phyloP scores from a whole-genome alignment of 441 rosid genomes.

The Croton laevigatus region DNA sequence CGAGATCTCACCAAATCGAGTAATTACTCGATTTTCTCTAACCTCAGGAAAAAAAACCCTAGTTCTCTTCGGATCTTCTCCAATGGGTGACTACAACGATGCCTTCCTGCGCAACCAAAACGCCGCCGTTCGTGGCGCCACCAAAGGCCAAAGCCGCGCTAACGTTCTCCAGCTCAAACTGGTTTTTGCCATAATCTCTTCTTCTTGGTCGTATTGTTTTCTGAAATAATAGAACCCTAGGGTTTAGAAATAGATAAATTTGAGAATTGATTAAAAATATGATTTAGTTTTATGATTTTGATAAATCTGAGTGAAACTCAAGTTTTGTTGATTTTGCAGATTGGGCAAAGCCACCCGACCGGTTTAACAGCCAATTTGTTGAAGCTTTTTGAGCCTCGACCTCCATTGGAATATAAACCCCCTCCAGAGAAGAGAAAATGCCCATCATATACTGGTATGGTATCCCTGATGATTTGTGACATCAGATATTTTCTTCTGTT shows the following conservation, averaged over 20 bases:
- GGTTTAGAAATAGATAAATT: background rate
- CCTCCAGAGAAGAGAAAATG: slow-evolving; percentile 95
- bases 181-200: slow-evolving; percentile 38
- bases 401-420: slow-evolving; percentile 77
- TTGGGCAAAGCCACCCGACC: slow-evolving; percentile 95
- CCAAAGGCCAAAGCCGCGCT: slow-evolving; percentile 90
- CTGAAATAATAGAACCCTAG: background rate
- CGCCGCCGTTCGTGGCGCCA: slow-evolving; percentile 76
- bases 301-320: background rate
- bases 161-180: slow-evolving; percentile 97
- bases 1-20: background rate
- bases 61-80: slow-evolving; percentile 32
- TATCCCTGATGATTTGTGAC: background rate
- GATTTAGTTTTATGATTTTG: background rate
- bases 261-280: background rate
- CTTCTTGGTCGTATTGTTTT: background rate
- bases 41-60: slow-evolving; percentile 37
- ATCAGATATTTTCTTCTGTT: background rate
- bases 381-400: slow-evolving; percentile 94
- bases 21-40: background rate
- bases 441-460: slow-evolving; percentile 63
- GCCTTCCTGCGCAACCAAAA: slow-evolving; percentile 92
- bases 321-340: slow-evolving; percentile 46
- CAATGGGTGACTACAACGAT: slow-evolving; percentile 83
- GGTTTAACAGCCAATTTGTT: slow-evolving; percentile 82